These are phyloP conservation scores for Fusarium fujikuroi DNA, from an alignment of 2,329 filamentous ascomycete species.

Conservation along the genomic window DNA sequence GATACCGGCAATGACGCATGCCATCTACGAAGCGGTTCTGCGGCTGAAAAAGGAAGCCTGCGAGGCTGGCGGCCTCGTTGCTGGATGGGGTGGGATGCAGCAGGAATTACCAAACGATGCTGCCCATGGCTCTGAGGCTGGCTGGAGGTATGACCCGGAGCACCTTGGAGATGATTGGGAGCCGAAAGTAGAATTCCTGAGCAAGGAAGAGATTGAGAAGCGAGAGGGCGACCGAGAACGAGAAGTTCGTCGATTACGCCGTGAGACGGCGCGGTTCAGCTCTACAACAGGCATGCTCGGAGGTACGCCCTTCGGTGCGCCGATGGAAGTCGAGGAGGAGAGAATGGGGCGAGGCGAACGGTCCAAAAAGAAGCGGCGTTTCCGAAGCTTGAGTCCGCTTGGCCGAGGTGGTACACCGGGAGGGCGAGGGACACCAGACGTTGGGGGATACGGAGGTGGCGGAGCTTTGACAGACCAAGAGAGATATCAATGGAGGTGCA, in stretches of 20 bases:
- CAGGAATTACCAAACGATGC: constrained; percentile 88
- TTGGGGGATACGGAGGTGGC: constrained; percentile 77
- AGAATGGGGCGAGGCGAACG: constrained; percentile 91
- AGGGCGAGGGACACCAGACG: constrained; percentile 83
- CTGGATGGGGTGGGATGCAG: constrained; percentile 69
- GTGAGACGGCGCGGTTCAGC: constrained; percentile 93
- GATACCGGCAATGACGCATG: constrained; percentile 93
- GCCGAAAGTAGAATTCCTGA: constrained; percentile 81
- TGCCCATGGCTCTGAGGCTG: constrained; percentile 81
- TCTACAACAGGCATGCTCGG: constrained; percentile 85
- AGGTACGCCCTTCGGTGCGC: constrained; percentile 72
- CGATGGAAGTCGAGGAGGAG: constrained; percentile 73
- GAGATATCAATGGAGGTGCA: constrained; percentile 85
- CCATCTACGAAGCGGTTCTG: constrained; percentile 94
- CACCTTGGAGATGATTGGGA: constrained; percentile 87
- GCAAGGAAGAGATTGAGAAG: constrained; percentile 97
- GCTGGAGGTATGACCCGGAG: constrained; percentile 96
- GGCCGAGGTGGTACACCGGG: constrained; percentile 72
- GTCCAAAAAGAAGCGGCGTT: constrained; percentile 94
- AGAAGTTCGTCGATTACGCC: constrained; percentile 84
- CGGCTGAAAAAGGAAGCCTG: constrained; percentile 96
- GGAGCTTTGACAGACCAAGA: constrained; percentile 79
- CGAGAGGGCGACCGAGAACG: constrained; percentile 93
- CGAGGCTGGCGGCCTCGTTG: constrained; percentile 88
- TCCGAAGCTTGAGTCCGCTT: constrained; percentile 86